Percentiles rank a stretch among this genome's conserved stretches.
Conservation (phyloP, 2,329 filamentous ascomycete genomes). For the Onygenales sp. region DNA sequence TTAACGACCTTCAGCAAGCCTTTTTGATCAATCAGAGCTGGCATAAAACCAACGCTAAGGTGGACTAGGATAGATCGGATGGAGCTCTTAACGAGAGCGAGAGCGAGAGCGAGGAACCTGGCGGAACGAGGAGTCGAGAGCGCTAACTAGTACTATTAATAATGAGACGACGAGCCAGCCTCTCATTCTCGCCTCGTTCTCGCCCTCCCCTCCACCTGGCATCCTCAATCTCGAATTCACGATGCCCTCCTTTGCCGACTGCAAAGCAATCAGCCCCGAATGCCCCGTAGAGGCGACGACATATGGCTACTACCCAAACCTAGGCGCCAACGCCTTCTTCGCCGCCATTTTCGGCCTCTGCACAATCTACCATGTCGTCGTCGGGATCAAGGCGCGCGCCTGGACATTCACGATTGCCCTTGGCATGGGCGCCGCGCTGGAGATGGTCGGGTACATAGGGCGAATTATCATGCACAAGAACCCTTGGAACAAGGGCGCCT, state of each 20-base stretch:
- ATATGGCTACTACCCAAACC: conserved; percentile 45
- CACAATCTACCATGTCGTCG: conserved; percentile 38
- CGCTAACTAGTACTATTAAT: too few species aligned
- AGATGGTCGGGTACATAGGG: conserved; percentile 47
- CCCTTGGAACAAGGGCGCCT: conserved; percentile 40
- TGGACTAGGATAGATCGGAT: too few species aligned
- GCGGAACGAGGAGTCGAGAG: too few species aligned
- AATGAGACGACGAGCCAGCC: too few species aligned
- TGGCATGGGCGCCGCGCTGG: conserved; percentile 40
- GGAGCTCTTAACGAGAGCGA: too few species aligned
- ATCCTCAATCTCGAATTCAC: too few species aligned
- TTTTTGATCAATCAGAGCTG: too few species aligned
- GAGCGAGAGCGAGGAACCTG: too few species aligned
- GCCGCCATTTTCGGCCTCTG: conserved; percentile 41
- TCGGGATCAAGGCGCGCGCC: conserved; percentile 33
- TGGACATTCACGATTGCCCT: conserved; percentile 46
- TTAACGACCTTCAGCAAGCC: too few species aligned
- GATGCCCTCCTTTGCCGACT: not conserved
- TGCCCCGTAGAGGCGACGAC: conserved; percentile 40
- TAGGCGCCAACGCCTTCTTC: conserved; percentile 45
- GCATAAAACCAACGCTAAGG: too few species aligned
- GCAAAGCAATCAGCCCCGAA: conserved; percentile 5
- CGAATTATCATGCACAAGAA: conserved; percentile 45
- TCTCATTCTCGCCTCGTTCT: too few species aligned
- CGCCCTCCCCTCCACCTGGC: too few species aligned